These are phyloP conservation scores for Starmerella apicola DNA, from an alignment of 805 yeast species.

Conservation along the genomic window DNA sequence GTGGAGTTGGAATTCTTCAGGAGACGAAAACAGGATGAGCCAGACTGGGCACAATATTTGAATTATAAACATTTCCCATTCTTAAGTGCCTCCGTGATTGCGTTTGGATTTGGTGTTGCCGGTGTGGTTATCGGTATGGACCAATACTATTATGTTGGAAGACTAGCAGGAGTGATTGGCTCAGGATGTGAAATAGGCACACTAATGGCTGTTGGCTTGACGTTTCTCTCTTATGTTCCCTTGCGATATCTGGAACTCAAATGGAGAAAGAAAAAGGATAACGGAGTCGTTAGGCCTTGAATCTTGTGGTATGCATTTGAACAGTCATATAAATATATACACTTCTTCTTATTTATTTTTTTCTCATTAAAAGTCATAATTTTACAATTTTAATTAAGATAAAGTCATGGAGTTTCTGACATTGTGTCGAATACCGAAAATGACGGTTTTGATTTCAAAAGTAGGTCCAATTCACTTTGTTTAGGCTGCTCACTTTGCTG, in stretches of 20 bases:
- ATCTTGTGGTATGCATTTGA: too few relatives aligned
- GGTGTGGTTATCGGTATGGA: conserved; percentile 85
- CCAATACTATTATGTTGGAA: conserved; percentile 74
- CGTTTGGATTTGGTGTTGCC: conserved; percentile 58
- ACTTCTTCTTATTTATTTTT: not conserved
- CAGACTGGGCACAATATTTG: conserved; percentile 70
- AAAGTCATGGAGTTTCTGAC: too few relatives aligned
- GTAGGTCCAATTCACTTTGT: too few relatives aligned
- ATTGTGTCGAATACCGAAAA: too few relatives aligned
- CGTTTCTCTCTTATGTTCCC: conserved; percentile 51
- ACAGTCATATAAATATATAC: not conserved
- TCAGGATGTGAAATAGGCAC: conserved; percentile 69
- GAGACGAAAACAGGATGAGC: conserved; percentile 36
- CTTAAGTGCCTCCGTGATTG: conserved; percentile 57
- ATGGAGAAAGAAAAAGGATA: conserved; percentile 27
- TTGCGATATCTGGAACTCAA: conserved; percentile 55
- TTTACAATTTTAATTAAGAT: too few relatives aligned
- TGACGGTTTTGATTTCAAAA: not conserved
- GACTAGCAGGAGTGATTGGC: conserved; percentile 53
- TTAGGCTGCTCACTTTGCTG: too few relatives aligned
- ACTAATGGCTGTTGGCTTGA: conserved; percentile 63
- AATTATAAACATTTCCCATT: conserved; percentile 45
- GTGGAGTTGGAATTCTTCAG: conserved; percentile 69
- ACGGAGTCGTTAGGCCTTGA: conserved; percentile 16
- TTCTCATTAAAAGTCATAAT: too few relatives aligned